phyloP scores from a whole-genome alignment of 2,329 filamentous ascomycete genomes.

The Capronia epimyces region DNA sequence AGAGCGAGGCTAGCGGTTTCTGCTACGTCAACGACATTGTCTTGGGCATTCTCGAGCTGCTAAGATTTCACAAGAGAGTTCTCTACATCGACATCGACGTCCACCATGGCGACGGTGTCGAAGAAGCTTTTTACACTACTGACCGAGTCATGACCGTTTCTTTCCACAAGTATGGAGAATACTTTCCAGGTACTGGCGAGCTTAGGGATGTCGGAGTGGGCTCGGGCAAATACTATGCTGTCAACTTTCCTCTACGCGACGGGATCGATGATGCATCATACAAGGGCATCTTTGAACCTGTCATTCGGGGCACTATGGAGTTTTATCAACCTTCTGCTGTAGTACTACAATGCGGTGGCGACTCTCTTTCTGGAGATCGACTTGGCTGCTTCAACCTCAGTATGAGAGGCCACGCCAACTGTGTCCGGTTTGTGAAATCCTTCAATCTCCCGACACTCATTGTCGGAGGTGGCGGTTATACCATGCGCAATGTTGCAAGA shows the following conservation, averaged over 20 bases:
- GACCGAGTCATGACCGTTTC: constrained; percentile 67
- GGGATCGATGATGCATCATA: constrained; percentile 64
- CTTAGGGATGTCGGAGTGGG: constrained; percentile 63
- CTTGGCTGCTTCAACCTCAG: constrained; percentile 66
- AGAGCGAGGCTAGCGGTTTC: constrained; percentile 88
- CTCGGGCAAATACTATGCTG: constrained; percentile 61
- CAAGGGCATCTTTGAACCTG: constrained; percentile 63
- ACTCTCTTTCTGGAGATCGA: constrained; percentile 62
- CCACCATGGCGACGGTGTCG: constrained; percentile 63
- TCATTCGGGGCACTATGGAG: constrained; percentile 63
- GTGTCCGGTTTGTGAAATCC: constrained; percentile 63
- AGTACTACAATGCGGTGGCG: constrained; percentile 63
- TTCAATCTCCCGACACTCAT: constrained; percentile 62
- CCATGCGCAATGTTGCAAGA: constrained; percentile 59
- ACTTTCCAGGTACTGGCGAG: constrained; percentile 65
- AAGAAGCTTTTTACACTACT: constrained; percentile 67
- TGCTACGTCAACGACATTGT: constrained; percentile 91
- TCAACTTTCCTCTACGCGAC: constrained; percentile 65
- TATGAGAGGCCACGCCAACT: constrained; percentile 66
- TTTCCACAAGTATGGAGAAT: constrained; percentile 69
- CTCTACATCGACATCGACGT: constrained; percentile 65
- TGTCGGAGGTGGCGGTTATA: constrained; percentile 63
- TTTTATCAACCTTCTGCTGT: constrained; percentile 63
- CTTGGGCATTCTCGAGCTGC: constrained; percentile 59
- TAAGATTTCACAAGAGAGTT: constrained; percentile 59